These are phyloP conservation scores for Blastobotrys robertii DNA, from an alignment of 805 yeast genomes.

Conservation along the genomic window DNA sequence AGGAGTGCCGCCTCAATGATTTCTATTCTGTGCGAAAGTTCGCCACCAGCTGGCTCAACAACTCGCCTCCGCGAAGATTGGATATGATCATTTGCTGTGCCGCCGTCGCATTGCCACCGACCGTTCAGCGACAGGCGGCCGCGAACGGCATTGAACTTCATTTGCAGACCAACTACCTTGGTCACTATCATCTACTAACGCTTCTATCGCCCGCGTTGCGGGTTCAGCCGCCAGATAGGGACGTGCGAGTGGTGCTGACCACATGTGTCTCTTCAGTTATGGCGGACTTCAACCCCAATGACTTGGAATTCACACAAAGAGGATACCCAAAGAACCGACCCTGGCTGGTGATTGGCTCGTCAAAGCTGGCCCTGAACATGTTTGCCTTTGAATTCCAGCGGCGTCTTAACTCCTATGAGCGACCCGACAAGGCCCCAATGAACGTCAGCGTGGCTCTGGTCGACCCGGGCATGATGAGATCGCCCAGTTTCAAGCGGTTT, in stretches of 20 bases:
- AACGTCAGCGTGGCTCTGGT: constrained; percentile 65
- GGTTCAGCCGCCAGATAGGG: constrained; percentile 91
- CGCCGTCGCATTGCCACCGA: constrained; percentile 67
- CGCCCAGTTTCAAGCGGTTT: constrained; percentile 74
- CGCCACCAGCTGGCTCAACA: constrained; percentile 92
- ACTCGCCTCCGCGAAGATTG: constrained; percentile 77
- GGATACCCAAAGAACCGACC: constrained; percentile 56
- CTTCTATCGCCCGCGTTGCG: constrained; percentile 74
- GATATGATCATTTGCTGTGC: constrained; percentile 90
- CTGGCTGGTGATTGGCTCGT: constrained; percentile 69
- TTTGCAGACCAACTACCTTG: constrained; percentile 70
- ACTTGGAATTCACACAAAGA: constrained; percentile 51
- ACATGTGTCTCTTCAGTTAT: constrained; percentile 70
- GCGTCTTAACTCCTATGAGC: constrained; percentile 44
- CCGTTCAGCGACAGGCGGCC: constrained; percentile 53
- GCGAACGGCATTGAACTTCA: constrained; percentile 82
- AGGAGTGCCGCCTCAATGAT: constrained; percentile 70
- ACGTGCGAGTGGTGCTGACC: constrained; percentile 72
- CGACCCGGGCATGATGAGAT: constrained; percentile 88
- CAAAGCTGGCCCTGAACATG: constrained; percentile 67
- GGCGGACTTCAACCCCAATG: constrained; percentile 53
- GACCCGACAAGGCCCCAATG: constrained; percentile 58
- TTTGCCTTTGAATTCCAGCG: constrained; percentile 75
- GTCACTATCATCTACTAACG: constrained; percentile 72
- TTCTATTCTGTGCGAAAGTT: constrained; percentile 72